phyloP scores from a whole-genome alignment of 2,329 filamentous ascomycete genomes.

The Chalaropsis thielavioides region DNA sequence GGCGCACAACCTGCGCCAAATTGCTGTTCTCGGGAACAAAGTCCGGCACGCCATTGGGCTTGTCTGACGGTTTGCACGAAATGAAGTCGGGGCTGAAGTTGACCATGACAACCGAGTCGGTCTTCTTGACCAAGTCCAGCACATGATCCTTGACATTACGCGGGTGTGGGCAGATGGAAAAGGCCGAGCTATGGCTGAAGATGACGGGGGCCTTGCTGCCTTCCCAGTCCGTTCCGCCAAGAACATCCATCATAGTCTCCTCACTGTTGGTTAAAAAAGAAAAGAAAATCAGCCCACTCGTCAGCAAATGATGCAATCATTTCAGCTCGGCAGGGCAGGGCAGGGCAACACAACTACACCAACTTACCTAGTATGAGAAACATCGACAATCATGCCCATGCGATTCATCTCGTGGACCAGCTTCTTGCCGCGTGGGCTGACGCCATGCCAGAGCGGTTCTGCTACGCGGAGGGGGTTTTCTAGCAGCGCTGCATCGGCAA shows the following conservation, averaged over 20 bases:
- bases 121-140: constrained; percentile 57
- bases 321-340: background rate
- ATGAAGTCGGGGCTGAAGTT: constrained; percentile 79
- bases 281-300: too few species aligned
- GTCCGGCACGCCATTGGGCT: constrained; percentile 51
- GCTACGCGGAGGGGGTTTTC: constrained; percentile 37
- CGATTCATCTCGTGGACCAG: constrained; percentile 85
- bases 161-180: constrained; percentile 69
- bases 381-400: constrained; percentile 83
- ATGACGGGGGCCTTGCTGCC: constrained; percentile 72
- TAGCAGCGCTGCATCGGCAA: constrained; percentile 67
- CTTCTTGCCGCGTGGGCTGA: constrained; percentile 53
- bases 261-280: constrained; percentile 33
- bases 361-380: constrained; percentile 48
- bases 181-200: constrained; percentile 76
- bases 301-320: background rate
- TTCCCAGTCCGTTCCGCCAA: constrained; percentile 49
- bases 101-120: constrained; percentile 72
- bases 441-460: constrained; percentile 51
- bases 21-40: constrained; percentile 55
- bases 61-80: constrained; percentile 49
- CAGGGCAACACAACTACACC: constrained; percentile 13
- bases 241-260: constrained; percentile 74
- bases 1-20: constrained; percentile 60
- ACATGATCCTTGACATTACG: constrained; percentile 82